These are phyloP conservation scores for Sutorius eximius DNA, from an alignment of 1,284 basidiomycete genomes.

Conservation along the genomic window DNA sequence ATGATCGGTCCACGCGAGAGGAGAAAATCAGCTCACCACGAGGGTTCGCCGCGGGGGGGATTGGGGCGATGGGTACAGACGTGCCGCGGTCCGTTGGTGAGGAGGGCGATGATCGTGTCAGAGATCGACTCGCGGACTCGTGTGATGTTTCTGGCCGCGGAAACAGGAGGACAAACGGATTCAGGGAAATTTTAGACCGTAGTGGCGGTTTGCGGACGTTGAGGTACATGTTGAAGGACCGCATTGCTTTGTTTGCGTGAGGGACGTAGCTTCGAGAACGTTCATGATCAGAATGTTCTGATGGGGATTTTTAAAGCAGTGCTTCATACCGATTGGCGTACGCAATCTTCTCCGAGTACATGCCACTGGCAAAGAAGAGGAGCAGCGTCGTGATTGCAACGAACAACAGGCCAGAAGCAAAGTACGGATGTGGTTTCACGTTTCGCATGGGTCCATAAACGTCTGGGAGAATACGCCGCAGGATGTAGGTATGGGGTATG, in stretches of 20 bases:
- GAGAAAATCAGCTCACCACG: constrained; percentile 97
- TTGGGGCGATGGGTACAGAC: constrained; percentile 65
- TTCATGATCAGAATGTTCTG: constrained; percentile 15
- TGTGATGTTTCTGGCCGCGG: constrained; percentile 43
- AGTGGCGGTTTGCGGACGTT: constrained; percentile 84
- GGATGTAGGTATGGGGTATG: constrained; percentile 57
- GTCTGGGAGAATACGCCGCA: constrained; percentile 52
- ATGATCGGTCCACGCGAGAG: constrained; percentile 77
- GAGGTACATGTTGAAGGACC: constrained; percentile 95
- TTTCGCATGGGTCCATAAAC: constrained; percentile 45
- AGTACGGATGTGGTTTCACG: constrained; percentile 62
- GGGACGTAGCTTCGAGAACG: constrained; percentile 79
- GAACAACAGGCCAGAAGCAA: constrained; percentile 75
- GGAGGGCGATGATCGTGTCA: constrained; percentile 31
- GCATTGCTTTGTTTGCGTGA: constrained; percentile 89
- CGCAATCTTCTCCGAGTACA: constrained; percentile 94
- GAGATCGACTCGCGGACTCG: constrained; percentile 17
- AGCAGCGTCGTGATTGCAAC: constrained; percentile 87
- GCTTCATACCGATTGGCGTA: constrained; percentile 89
- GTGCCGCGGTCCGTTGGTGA: constrained; percentile 33
- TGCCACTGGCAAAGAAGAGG: constrained; percentile 95
- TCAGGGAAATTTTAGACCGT: constrained; percentile 58
- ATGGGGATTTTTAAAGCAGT: constrained; percentile 8
- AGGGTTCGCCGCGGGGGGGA: constrained; percentile 87
- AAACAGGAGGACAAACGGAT: constrained; percentile 66